Conservation (phyloP, 1,284 basidiomycete genomes). For the Irpex sp. region DNA sequence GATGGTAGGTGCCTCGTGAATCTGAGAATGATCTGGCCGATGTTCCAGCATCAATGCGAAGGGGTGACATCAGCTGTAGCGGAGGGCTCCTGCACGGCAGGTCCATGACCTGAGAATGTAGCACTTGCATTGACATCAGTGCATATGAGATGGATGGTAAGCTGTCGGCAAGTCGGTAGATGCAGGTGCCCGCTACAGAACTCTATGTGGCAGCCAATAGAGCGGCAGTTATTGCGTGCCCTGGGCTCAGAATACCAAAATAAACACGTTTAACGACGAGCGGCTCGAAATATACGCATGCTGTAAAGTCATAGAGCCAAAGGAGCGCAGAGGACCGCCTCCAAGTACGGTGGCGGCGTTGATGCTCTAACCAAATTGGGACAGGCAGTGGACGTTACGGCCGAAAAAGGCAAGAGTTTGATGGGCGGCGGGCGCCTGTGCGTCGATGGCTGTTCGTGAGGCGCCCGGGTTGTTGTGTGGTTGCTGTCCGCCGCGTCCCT, state of each 20-base stretch:
- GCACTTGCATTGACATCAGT: neutral
- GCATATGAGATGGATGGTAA: neutral
- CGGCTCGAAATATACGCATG: neutral
- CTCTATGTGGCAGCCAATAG: neutral
- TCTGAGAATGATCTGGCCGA: neutral
- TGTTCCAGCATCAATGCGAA: neutral
- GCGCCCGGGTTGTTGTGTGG: neutral
- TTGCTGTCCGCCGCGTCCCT: neutral
- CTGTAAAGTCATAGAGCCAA: neutral
- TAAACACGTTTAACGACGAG: neutral
- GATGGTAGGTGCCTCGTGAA: neutral
- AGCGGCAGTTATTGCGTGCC: neutral
- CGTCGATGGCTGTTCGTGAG: neutral
- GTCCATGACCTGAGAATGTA: neutral
- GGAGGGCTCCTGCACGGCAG: neutral
- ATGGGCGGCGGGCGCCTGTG: neutral
- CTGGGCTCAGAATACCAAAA: neutral
- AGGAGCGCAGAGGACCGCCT: neutral
- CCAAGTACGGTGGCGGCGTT: neutral
- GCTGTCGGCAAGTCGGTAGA: neutral
- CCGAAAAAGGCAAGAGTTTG: neutral
- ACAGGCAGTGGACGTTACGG: neutral
- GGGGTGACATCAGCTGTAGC: neutral
- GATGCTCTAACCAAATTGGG: neutral
- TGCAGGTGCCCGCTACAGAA: neutral